Base-by-base conservation (phyloP, 2,329 filamentous ascomycete species). In the Chrysoporthe puriensis region DNA sequence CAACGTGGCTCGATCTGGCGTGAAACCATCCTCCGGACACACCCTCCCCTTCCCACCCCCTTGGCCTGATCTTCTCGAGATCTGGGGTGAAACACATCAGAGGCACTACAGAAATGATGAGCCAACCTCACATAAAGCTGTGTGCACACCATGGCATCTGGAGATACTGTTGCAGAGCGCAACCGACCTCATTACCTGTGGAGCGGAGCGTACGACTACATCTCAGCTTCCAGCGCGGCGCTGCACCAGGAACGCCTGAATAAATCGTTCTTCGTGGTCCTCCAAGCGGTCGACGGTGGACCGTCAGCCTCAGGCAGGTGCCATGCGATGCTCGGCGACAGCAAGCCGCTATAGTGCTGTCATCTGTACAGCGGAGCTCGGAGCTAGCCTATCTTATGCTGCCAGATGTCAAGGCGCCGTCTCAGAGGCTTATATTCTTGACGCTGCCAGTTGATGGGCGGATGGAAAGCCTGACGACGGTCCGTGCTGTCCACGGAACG, bases 1-100 rank as follows among this genome's bases (percentile, higher is more conserved):
- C 59, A 62, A 62, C 59, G 59, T 62, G 59, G 59, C 59, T 46
- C 21, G 26, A 36, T 46, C n/a, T 40, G 43, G 50, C 26, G 0
- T 58, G 34, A 58, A 58, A 58, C 56, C 18, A 36, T 58, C 40
- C 6, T n/a, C 26, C 50, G 26, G 50, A 6, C 50, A 32, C 21
- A 9, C 21, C 13, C 26, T 34, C 34, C 7, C 54, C 54, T 57
- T 7, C 54, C 40, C 11, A 40, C 32, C 32, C 3, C 54, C 16
- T 9, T 57, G 34, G 54, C 18, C 54, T n/a, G 18, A 46, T n/a
- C 54, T 57, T 6, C 13, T 4, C 32, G 9, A 40, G 32, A 57
- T 18, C 57, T 1, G 40, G n/a, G 40, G n/a, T 44, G 57, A 60
- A 44, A 42, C 21, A 44, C 26, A 60, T 60, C 40, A 40, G n/a